These are phyloP conservation scores for Azolla pinnata DNA, from an alignment of 75 land plant genomes.

Conservation along the genomic window DNA sequence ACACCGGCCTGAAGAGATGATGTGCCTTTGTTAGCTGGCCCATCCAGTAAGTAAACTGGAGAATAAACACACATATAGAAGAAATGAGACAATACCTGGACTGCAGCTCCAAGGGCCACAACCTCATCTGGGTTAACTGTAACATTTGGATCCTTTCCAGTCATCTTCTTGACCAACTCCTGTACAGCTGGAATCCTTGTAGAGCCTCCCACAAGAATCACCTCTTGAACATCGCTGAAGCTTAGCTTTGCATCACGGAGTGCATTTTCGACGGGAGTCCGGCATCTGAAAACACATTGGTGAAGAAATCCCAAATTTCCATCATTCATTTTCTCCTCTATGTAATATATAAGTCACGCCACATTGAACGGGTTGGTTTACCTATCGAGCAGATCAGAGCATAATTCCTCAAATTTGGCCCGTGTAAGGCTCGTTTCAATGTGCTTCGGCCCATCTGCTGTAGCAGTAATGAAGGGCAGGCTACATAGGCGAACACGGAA, in stretches of 20 bases:
- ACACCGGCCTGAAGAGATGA: conserved; percentile 55
- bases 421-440: conserved; percentile 65
- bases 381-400: conserved; percentile 62
- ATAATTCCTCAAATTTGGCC: conserved; percentile 66
- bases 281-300: conserved; percentile 23
- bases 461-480: conserved; percentile 77
- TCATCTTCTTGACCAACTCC: conserved; percentile 73
- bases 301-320: background rate
- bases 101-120: conserved; percentile 84
- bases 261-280: conserved; percentile 69
- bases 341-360: background rate
- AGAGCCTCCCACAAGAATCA: conserved; percentile 81
- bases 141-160: conserved; percentile 72
- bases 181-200: conserved; percentile 82
- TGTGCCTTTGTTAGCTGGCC: background rate
- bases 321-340: no score
- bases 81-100: conserved; percentile 38
- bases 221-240: conserved; percentile 67
- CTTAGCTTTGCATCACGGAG: conserved; percentile 71
- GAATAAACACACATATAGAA: background rate
- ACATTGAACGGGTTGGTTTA: no score
- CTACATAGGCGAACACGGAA: conserved; percentile 20
- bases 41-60: background rate
- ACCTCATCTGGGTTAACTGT: conserved; percentile 91
- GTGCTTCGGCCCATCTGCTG: conserved; percentile 81